phyloP scores from a whole-genome alignment of 805 yeast genomes.

The Ogataea methanolica region DNA sequence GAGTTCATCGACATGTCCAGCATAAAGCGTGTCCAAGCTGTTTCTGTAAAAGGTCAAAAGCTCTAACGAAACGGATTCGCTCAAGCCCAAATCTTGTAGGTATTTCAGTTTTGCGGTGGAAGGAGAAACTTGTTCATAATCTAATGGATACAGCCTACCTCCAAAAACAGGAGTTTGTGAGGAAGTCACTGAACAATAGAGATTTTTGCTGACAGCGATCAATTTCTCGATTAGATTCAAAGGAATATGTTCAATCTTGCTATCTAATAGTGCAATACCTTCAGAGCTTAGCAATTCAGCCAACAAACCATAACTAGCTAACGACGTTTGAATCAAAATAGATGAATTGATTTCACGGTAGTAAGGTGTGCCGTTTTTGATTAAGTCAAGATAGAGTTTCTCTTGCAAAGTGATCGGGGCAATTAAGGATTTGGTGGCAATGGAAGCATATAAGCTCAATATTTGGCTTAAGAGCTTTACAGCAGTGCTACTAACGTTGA shows the following conservation, averaged over 20 bases:
- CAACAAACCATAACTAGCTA: conserved; percentile 37
- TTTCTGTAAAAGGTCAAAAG: conserved; percentile 20
- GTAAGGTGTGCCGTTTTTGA: conserved; percentile 19
- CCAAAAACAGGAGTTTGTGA: conserved; percentile 29
- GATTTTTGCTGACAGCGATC: conserved; percentile 38
- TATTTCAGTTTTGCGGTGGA: conserved; percentile 33
- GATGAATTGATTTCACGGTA: conserved; percentile 23
- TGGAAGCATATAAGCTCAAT: conserved; percentile 41
- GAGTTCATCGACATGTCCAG: conserved; percentile 18
- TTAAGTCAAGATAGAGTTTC: conserved; percentile 37
- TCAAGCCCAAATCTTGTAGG: conserved; percentile 27
- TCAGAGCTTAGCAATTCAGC: conserved; percentile 29
- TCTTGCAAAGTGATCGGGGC: conserved; percentile 31
- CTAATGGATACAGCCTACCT: conserved; percentile 35
- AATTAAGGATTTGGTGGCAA: conserved; percentile 34
- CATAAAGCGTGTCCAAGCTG: conserved; percentile 15
- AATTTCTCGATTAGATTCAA: conserved; percentile 39
- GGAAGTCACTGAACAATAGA: conserved; percentile 35
- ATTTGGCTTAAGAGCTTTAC: conserved; percentile 23
- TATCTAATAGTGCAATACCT: conserved; percentile 16
- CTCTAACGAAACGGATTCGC: conserved; percentile 28
- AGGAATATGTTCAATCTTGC: conserved; percentile 28
- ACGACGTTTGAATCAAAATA: conserved; percentile 35
- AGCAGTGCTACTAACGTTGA: conserved; percentile 21
- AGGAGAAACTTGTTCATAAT: conserved; percentile 36